These are phyloP conservation scores for Ceratocystis colombiana DNA, from an alignment of 2,329 filamentous ascomycete species.

Conservation along the genomic window DNA sequence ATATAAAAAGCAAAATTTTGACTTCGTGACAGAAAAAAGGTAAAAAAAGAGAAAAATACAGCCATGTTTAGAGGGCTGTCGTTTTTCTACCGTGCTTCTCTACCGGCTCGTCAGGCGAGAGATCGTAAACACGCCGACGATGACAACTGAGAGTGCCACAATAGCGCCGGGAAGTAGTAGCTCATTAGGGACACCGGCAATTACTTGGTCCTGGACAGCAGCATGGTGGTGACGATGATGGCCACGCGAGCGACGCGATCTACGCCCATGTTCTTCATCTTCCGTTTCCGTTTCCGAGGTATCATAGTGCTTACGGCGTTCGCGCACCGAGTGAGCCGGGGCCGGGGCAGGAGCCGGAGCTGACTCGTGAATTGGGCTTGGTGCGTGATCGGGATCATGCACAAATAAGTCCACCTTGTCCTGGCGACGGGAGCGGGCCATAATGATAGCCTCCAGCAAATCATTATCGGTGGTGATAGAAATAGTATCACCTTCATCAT, in stretches of 20 bases:
- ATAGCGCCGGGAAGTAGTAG: conserved; percentile 86
- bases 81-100: conserved; percentile 25
- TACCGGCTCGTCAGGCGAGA: conserved; percentile 54
- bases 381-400: conserved; percentile 84
- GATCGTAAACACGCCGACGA: conserved; percentile 85
- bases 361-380: conserved; percentile 41
- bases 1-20: conserved; percentile 6
- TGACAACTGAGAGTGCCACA: conserved; percentile 87
- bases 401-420: conserved; percentile 98
- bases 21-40: conserved; percentile 11
- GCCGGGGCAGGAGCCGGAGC: conserved; percentile 37
- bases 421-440: conserved; percentile 64
- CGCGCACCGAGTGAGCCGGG: conserved; percentile 40
- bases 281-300: conserved; percentile 52
- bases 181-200: conserved; percentile 88
- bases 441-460: conserved; percentile 74
- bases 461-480: conserved; percentile 95
- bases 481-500: conserved; percentile 93
- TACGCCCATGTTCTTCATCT: conserved; percentile 39
- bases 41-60: not conserved
- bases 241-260: conserved; percentile 36
- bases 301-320: conserved; percentile 39
- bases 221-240: conserved; percentile 29
- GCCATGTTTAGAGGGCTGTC: not conserved
- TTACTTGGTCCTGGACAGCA: conserved; percentile 59